Base-by-base conservation (phyloP, 2,329 filamentous ascomycete species). In the Stenocarpella maydis region DNA sequence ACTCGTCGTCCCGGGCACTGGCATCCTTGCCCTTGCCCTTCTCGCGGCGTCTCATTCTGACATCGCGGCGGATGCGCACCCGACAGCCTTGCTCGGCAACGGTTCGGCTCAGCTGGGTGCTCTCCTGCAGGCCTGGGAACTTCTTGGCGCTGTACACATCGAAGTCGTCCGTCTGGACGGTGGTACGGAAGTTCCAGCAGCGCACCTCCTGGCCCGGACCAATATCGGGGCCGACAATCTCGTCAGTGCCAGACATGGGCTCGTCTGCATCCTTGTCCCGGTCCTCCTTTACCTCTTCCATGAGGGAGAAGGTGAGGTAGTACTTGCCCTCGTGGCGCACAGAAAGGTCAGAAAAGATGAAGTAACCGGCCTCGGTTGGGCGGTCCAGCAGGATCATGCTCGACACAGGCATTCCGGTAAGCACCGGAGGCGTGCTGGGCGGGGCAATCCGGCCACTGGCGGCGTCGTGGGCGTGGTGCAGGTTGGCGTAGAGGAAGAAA, bases 61-160 rank as follows among this genome's bases (percentile, higher is more conserved):
- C 77, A 81, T 98, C 96, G 72, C 96, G 92, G 68, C 96, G 90
- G 76, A 99, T 99, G 54, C 96, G 92, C 34, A 99, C 96, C 74
- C 95, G 93, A 80, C 96, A 98, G 69, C 96, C 96, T 81, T 99
- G 96, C 80, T 99, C 95, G 21, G 95, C 95, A 52, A 99, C 94
- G 43, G 93, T 92, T 72, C 95, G 92, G 81, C 95, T 98, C 61
- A 98, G 85, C 15, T 88, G 84, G 0, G 96, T 99, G 82, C 94
- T 98, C 79, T 96, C 93, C 53, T 92, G 91, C 70, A 98, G 84
- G 21, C 95, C 96, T 19, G 96, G 96, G 82, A 99, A 99, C 83
- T 98, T 98, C 90, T 98, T 99, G 64, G 96, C 96, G 75, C 95
- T 98, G 83, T 88, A 98, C 50, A 98, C 96, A 60, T 89, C 90